Conservation (phyloP, 139 green algal species). For the Coccomyxa sp. region DNA sequence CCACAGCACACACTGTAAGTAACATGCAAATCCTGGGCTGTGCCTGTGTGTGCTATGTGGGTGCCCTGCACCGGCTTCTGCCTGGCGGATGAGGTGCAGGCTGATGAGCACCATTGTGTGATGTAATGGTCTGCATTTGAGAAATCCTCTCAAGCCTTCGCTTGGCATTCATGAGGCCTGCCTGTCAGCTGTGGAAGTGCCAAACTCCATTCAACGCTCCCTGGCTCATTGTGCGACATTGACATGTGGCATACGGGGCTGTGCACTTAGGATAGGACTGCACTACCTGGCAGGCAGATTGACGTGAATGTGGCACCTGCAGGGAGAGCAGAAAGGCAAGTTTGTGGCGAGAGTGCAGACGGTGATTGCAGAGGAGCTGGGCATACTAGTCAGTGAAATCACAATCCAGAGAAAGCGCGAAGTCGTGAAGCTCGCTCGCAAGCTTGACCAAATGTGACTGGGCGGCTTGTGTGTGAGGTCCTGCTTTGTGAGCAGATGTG, state of each 20-base stretch:
- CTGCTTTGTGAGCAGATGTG: no score
- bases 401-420: slow-evolving; percentile 52
- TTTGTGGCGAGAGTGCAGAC: slow-evolving; percentile 60
- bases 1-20: neutral
- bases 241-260: no score
- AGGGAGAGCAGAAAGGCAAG: slow-evolving; percentile 39
- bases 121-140: no score
- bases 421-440: no score
- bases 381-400: slow-evolving; percentile 32
- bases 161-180: neutral
- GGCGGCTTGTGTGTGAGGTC: no score
- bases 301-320: neutral
- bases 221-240: neutral
- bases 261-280: neutral
- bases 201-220: neutral
- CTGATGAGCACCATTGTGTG: neutral
- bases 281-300: neutral
- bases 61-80: neutral
- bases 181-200: neutral
- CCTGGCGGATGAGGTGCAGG: neutral
- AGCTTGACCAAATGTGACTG: no score
- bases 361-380: slow-evolving; percentile 48
- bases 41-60: neutral
- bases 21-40: neutral
- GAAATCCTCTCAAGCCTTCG: no score